phyloP scores from a whole-genome alignment of 495 filamentous ascomycete species.

The Coniosporium apollinis region DNA sequence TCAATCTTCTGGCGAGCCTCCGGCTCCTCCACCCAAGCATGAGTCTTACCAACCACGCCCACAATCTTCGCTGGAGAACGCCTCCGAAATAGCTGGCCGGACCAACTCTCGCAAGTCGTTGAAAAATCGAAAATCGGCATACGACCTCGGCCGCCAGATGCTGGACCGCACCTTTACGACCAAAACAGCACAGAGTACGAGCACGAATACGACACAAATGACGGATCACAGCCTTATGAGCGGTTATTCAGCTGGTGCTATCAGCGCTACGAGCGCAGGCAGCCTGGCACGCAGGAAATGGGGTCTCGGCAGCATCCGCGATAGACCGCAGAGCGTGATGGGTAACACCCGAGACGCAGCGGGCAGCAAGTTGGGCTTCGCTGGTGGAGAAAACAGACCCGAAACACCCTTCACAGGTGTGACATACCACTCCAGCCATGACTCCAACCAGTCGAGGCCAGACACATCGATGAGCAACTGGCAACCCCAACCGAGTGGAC shows the following conservation, averaged over 20 bases:
- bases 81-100: constrained; percentile 11
- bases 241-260: constrained; percentile 70
- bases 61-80: constrained; percentile 27
- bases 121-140: constrained; percentile 59
- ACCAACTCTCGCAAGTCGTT: constrained; percentile 25
- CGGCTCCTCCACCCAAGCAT: constrained; percentile 32
- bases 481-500: too few species aligned
- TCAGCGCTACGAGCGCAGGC: constrained; percentile 90
- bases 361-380: constrained; percentile 24
- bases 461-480: constrained; percentile 32
- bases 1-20: too few species aligned
- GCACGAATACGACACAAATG: constrained; percentile 59
- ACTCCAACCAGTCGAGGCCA: constrained; percentile 33
- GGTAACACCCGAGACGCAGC: constrained; percentile 23
- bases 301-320: constrained; percentile 21
- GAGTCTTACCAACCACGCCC: constrained; percentile 27
- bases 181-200: constrained; percentile 57
- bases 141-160: constrained; percentile 55
- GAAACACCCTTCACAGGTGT: constrained; percentile 60
- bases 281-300: constrained; percentile 63
- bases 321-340: constrained; percentile 36
- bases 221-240: constrained; percentile 87
- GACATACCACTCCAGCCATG: constrained; percentile 74
- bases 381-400: constrained; percentile 34
- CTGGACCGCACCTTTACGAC: constrained; percentile 69